phyloP scores from a whole-genome alignment of 2,329 filamentous ascomycete species.

The Tolypocladium album region DNA sequence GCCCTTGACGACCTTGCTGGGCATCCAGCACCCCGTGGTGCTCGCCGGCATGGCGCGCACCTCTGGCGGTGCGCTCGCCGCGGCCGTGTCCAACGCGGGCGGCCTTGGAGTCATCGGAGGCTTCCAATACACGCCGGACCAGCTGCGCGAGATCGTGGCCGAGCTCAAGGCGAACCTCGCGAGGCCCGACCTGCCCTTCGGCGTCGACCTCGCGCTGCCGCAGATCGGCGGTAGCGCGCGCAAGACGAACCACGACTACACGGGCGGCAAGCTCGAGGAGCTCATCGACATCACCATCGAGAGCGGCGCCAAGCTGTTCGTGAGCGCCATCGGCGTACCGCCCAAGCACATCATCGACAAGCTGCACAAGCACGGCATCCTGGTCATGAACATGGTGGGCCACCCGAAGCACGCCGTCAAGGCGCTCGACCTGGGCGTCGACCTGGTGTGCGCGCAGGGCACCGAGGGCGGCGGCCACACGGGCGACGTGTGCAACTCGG shows the following conservation, averaged over 20 bases:
- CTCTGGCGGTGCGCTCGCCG: constrained; percentile 66
- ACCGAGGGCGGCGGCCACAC: constrained; percentile 92
- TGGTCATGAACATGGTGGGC: constrained; percentile 97
- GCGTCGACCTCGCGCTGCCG: constrained; percentile 82
- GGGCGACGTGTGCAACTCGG: constrained; percentile 73
- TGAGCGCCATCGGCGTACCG: constrained; percentile 80
- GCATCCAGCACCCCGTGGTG: constrained; percentile 79
- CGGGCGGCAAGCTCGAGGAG: constrained; percentile 76
- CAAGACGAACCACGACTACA: constrained; percentile 94
- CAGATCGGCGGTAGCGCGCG: constrained; percentile 77
- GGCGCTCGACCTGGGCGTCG: constrained; percentile 75
- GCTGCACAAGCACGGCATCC: constrained; percentile 67
- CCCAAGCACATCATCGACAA: constrained; percentile 61
- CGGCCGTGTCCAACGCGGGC: constrained; percentile 80
- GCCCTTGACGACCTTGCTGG: constrained; percentile 66
- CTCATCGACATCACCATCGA: constrained; percentile 79
- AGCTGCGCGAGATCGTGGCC: constrained; percentile 70
- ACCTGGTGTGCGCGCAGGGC: constrained; percentile 86
- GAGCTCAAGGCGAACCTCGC: constrained; percentile 71
- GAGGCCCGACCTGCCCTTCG: constrained; percentile 66
- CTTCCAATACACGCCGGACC: constrained; percentile 60
- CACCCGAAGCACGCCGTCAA: constrained; percentile 86
- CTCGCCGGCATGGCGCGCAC: constrained; percentile 91
- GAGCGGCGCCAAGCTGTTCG: constrained; percentile 76
- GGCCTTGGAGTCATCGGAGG: constrained; percentile 69